These are phyloP conservation scores for Dipteronia dyeriana DNA, from an alignment of 345 rosid species.

Conservation along the genomic window DNA sequence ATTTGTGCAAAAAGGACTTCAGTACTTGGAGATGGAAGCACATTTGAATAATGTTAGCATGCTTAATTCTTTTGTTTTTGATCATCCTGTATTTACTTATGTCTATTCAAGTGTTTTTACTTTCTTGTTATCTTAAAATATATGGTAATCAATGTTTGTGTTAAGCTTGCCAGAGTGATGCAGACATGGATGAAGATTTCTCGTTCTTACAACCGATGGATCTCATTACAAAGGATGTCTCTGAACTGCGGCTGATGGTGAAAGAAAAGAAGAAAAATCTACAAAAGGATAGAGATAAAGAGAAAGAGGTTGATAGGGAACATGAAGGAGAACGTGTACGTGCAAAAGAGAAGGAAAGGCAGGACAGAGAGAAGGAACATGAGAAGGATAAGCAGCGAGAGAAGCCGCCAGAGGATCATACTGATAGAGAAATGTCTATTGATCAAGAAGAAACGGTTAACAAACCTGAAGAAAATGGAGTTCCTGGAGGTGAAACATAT, in stretches of 20 bases:
- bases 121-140: slow-evolving; percentile 11
- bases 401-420: slow-evolving; percentile 59
- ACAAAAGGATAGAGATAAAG: slow-evolving; percentile 64
- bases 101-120: slow-evolving; percentile 8
- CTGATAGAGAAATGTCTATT: slow-evolving; percentile 46
- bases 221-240: slow-evolving; percentile 86
- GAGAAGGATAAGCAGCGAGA: slow-evolving; percentile 63
- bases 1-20: slow-evolving; percentile 91
- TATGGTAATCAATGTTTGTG: slow-evolving; percentile 37
- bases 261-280: slow-evolving; percentile 71
- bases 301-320: slow-evolving; percentile 58
- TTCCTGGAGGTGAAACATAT: slow-evolving; percentile 43
- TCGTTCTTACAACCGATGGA: slow-evolving; percentile 96
- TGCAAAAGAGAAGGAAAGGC: slow-evolving; percentile 71
- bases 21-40: slow-evolving; percentile 98
- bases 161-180: slow-evolving; percentile 67
- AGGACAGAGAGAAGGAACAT: slow-evolving; percentile 64
- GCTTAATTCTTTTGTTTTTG: slow-evolving; percentile 21
- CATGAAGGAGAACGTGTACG: slow-evolving; percentile 60
- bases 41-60: slow-evolving; percentile 76
- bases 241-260: slow-evolving; percentile 71
- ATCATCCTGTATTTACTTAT: slow-evolving; percentile 1
- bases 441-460: slow-evolving; percentile 57
- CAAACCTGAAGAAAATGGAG: slow-evolving; percentile 59
- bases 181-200: slow-evolving; percentile 90